Base-by-base conservation (phyloP, 2,329 filamentous ascomycete genomes). In the Lanzia echinophila region DNA sequence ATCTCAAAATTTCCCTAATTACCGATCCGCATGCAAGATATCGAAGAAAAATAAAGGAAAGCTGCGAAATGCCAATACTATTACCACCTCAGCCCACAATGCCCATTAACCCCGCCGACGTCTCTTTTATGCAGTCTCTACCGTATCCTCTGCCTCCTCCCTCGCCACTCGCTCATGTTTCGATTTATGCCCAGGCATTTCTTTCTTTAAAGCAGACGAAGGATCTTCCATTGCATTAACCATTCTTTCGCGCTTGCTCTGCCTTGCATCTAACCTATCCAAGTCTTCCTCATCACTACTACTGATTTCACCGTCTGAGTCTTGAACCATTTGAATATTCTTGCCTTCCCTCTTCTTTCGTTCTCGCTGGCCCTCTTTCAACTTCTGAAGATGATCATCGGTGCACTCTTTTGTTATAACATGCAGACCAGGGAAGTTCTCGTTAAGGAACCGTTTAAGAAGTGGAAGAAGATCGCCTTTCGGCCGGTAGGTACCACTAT, bases 401-500 rank as follows among this genome's bases (percentile, higher is more conserved):
- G 90, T 88, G 72, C 88, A 95, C 66, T 90, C 86, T 62, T 92
- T 80, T 0, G 82, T 82, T 0, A 84, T 75, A 44, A 96, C 75
- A 49, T 86, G 82, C 1, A 97, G 72, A 0, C 88, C 90, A 0
- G 88, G 88, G 33, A 96, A 83, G 60, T 92, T 90, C 22, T 69
- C 70, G 32, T 83, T 73, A 2, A 97, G 71, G 66, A 90, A 95
- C 11, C 75, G 66, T 50, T 85, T 83, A 1, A 97, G 75, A 0
- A 84, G 68, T 0, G 88, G 87, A 1, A 97, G 78, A 10, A 88
- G 76, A 11, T 83, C 78, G 53, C 87, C 86, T 65, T 95, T 90
- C 0, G 92, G 92, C 0, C 92, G 82, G 69, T 97, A 97, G 0
- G 92, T 97, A 11, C 92, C 92, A 52, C 85, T 90, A 70, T 96